Evolutionary conservation across 169 alveolate species (phyloP), one percentile per base, ranked within the genome.

Genomic region (Plasmodium blacklocki): DNA sequence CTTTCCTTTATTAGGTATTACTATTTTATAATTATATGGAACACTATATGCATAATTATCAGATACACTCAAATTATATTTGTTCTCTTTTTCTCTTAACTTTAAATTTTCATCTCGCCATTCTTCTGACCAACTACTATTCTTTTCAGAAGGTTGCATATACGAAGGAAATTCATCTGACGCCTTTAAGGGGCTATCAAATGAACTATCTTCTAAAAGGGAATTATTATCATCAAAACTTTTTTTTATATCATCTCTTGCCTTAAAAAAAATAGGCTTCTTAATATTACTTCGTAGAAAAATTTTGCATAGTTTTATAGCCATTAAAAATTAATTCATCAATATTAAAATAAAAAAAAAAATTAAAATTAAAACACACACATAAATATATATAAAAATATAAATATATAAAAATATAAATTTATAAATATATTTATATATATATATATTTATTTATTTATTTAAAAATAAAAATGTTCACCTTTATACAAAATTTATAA

Each of bases 1-100:
- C 39, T 83, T 83, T 6, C 50, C 39, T 26, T 72, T 32, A 11
- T 45, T 39, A 2, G 92, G 92, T 58, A 86, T 86, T 0, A 86
- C 88, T 9, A 86, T 45, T 59, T 60, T 86, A 39, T 64, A 86
- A 15, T 73, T 86, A 70, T 86, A 86, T 50, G 92, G 92, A 18
- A 86, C 87, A 60, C 63, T 86, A 52, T 86, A 86, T 9, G 92
- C 92, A 63, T 72, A 73, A 66, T 86, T 86, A 49, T 72, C 92
- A 3, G 88, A 71, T 8, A 49, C 12, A n/a, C 43, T 19, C 23
- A n/a, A 60, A 64, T 47, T 15, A n/a, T 71, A 29, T 12, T 19
- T 56, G 12, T 73, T 86, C 19, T 32, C 43, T 23, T 71, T 32
- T 19, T 49, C 66, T 39, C 45, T 80, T 76, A 14, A 47, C 3